Percentiles rank a stretch among this genome's conserved stretches.
These are phyloP conservation scores for Arthromyces matolae DNA, from an alignment of 768 basidiomycete species.

Conservation along the genomic window DNA sequence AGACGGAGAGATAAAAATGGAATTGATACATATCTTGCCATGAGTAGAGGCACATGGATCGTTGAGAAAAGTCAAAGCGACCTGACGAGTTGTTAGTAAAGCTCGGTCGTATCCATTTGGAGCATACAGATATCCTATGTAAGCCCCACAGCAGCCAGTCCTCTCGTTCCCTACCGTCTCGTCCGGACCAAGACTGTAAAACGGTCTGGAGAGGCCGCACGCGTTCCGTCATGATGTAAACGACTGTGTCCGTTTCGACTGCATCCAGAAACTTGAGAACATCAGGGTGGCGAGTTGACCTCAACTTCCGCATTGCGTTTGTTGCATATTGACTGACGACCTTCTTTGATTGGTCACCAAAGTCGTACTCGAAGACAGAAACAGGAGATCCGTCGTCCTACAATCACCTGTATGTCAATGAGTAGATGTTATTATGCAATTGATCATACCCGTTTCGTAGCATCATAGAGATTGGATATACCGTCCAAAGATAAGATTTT, in stretches of 20 bases:
- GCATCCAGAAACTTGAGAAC: conserved; percentile 94
- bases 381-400: conserved; percentile 87
- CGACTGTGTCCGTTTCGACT: conserved; percentile 80
- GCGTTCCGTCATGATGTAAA: conserved; percentile 94
- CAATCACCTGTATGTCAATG: conserved; percentile 11
- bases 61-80: conserved; percentile 88
- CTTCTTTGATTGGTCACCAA: conserved; percentile 54
- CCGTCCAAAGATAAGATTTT: conserved; percentile 66
- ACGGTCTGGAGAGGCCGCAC: conserved; percentile 69
- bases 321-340: conserved; percentile 72
- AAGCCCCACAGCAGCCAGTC: conserved; percentile 95
- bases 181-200: conserved; percentile 59
- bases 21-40: conserved; percentile 68
- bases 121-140: conserved; percentile 79
- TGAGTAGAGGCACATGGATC: conserved; percentile 80
- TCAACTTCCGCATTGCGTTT: conserved; percentile 86
- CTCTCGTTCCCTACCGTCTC: conserved; percentile 61
- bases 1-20: conserved; percentile 87
- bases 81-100: conserved; percentile 39
- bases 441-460: conserved; percentile 72
- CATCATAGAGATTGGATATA: conserved; percentile 86
- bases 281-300: conserved; percentile 92
- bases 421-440: background rate
- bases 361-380: conserved; percentile 92
- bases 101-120: background rate